Evolutionary conservation across 805 yeast genomes (phyloP).

Genomic region (Candida peoriensis): DNA sequence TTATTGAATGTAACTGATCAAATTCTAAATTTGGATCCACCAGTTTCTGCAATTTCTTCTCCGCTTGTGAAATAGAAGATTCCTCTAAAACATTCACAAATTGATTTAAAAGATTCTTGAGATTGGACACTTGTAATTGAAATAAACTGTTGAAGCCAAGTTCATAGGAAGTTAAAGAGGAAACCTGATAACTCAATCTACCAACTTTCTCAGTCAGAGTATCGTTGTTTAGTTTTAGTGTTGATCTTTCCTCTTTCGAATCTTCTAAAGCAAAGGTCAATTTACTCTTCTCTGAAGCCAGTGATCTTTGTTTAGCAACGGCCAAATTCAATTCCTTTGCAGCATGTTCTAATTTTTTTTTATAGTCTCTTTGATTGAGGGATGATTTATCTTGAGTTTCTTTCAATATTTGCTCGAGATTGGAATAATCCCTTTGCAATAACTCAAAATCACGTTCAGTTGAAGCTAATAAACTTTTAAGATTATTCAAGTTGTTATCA

Average conservation of each 20-base stretch:
- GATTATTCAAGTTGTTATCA: constrained; percentile 10
- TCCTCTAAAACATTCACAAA: constrained; percentile 54
- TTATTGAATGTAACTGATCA: constrained; percentile 25
- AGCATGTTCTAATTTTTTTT: constrained; percentile 27
- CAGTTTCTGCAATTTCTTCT: constrained; percentile 40
- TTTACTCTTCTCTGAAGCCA: constrained; percentile 40
- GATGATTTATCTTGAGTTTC: constrained; percentile 16
- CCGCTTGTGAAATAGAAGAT: constrained; percentile 54
- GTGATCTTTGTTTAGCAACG: constrained; percentile 37
- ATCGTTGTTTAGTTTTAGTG: constrained; percentile 31
- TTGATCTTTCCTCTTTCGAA: constrained; percentile 32
- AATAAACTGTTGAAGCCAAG: constrained; percentile 39
- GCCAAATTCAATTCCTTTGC: constrained; percentile 35
- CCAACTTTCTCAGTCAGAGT: constrained; percentile 35
- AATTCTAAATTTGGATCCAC: constrained; percentile 26
- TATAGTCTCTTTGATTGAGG: constrained; percentile 30
- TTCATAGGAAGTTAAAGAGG: constrained; percentile 28
- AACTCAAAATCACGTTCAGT: constrained; percentile 14
- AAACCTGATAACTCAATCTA: constrained; percentile 23
- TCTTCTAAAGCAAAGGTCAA: constrained; percentile 37
- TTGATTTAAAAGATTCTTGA: constrained; percentile 44
- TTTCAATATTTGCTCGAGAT: constrained; percentile 20
- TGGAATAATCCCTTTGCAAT: constrained; percentile 21
- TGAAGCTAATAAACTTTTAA: constrained; percentile 10
- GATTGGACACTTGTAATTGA: constrained; percentile 38